A percentile compares a stretch with the other conserved stretches of the same genome.
Evolutionary conservation across 768 basidiomycete genomes (phyloP).

Genomic region (Boletus speciosus): DNA sequence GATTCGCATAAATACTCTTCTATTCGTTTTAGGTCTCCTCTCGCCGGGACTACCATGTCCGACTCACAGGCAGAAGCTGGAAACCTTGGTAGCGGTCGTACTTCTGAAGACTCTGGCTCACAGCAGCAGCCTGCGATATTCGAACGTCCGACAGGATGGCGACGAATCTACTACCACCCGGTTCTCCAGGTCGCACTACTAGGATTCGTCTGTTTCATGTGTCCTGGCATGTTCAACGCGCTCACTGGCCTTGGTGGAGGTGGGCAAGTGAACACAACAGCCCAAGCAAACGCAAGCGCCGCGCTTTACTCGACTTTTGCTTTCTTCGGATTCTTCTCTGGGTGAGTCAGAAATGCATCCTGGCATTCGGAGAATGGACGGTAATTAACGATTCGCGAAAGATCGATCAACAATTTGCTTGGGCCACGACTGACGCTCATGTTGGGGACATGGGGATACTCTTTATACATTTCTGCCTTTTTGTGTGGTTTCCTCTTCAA

Average conservation of each 20-base stretch:
- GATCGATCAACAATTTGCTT: conserved; percentile 73
- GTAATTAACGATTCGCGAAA: conserved; percentile 21
- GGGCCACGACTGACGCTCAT: conserved; percentile 48
- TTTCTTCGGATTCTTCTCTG: conserved; percentile 64
- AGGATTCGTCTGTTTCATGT: conserved; percentile 62
- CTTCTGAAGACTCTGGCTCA: conserved; percentile 20
- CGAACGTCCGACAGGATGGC: conserved; percentile 50
- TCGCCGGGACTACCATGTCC: conserved; percentile 16
- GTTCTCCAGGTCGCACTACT: conserved; percentile 44
- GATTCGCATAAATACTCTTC: conserved; percentile 1
- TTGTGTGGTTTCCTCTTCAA: conserved; percentile 33
- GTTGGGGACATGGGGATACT: conserved; percentile 51
- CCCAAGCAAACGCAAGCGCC: conserved; percentile 65
- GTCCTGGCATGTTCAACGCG: conserved; percentile 72
- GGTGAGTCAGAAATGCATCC: conserved; percentile 39
- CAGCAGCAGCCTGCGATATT: conserved; percentile 28
- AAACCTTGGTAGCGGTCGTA: conserved; percentile 16
- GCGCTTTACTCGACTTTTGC: conserved; percentile 66
- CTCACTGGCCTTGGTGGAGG: conserved; percentile 78
- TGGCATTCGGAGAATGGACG: background rate
- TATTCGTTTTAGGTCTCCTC: background rate
- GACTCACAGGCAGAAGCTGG: conserved; percentile 12
- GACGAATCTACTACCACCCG: conserved; percentile 55
- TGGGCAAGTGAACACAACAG: conserved; percentile 63
- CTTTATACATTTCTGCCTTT: conserved; percentile 45